Percentiles rank a stretch among this genome's conserved stretches.
Conservation (phyloP, 805 yeast species). For the Starmerella apicola region DNA sequence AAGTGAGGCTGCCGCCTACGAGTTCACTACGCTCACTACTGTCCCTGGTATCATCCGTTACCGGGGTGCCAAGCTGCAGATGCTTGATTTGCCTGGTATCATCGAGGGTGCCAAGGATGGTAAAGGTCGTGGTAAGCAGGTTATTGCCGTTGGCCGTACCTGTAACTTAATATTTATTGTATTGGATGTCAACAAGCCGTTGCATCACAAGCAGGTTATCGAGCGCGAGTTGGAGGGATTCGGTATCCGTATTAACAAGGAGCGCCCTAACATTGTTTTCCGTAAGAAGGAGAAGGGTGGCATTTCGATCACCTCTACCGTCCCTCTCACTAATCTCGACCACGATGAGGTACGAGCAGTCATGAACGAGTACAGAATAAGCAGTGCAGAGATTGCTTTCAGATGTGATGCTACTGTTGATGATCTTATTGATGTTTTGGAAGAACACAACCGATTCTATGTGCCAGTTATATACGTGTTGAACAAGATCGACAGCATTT, state of each 20-base stretch:
- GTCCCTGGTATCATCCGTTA: conserved; percentile 94
- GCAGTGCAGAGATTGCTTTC: conserved; percentile 91
- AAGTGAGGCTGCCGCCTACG: conserved; percentile 94
- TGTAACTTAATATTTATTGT: conserved; percentile 89
- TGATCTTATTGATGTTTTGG: conserved; percentile 87
- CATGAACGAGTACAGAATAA: conserved; percentile 86
- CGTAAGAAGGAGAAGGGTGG: conserved; percentile 96
- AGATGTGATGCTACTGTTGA: conserved; percentile 97
- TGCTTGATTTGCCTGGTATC: conserved; percentile 96
- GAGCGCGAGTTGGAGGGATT: conserved; percentile 95
- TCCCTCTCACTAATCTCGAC: conserved; percentile 81
- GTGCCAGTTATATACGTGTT: conserved; percentile 91
- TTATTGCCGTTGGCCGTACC: conserved; percentile 97
- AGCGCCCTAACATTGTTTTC: conserved; percentile 84
- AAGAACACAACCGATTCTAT: conserved; percentile 79
- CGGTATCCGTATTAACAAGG: conserved; percentile 85
- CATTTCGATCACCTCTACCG: conserved; percentile 82
- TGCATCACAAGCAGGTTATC: conserved; percentile 84
- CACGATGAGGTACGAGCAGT: conserved; percentile 92
- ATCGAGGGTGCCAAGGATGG: conserved; percentile 98
- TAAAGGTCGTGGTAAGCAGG: conserved; percentile 96
- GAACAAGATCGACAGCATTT: conserved; percentile 90
- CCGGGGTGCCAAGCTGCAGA: conserved; percentile 95
- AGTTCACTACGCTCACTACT: conserved; percentile 92
- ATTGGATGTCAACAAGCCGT: conserved; percentile 89